Conservation (phyloP, 148 eudicot species). For the Rhododendron ovatum region DNA sequence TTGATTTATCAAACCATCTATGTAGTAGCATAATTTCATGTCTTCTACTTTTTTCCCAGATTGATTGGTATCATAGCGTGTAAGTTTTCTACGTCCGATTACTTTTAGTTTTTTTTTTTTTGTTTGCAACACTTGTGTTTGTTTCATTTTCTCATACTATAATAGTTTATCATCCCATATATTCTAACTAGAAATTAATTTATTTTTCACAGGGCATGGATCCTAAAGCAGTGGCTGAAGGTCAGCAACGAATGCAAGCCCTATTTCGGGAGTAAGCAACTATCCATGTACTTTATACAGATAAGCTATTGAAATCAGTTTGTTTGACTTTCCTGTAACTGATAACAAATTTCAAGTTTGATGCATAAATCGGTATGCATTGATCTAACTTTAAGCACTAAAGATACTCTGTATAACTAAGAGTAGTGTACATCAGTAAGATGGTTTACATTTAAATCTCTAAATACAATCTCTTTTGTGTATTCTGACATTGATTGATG, state of each 20-base stretch:
- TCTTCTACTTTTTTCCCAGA: background rate
- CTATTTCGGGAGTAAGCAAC: conserved; percentile 74
- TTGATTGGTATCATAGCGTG: background rate
- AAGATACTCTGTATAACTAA: background rate
- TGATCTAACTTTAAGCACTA: background rate
- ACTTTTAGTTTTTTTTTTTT: background rate
- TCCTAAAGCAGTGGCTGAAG: conserved; percentile 67
- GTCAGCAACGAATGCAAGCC: conserved; percentile 52
- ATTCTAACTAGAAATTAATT: background rate
- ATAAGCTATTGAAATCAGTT: background rate
- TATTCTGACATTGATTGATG: background rate
- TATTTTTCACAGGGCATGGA: conserved; percentile 62
- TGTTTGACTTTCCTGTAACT: background rate
- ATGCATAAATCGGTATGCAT: background rate
- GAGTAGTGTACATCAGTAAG: background rate
- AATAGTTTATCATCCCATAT: background rate
- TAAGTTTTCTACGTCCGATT: background rate
- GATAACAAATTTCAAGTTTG: background rate
- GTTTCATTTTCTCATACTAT: background rate
- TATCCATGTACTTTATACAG: conserved; percentile 9
- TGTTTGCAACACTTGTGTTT: background rate
- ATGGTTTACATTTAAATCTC: background rate
- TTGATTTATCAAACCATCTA: background rate
- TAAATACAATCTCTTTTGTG: background rate
- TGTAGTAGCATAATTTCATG: background rate